phyloP scores from a whole-genome alignment of 2,329 filamentous ascomycete species.

The Fusarium proliferatum region DNA sequence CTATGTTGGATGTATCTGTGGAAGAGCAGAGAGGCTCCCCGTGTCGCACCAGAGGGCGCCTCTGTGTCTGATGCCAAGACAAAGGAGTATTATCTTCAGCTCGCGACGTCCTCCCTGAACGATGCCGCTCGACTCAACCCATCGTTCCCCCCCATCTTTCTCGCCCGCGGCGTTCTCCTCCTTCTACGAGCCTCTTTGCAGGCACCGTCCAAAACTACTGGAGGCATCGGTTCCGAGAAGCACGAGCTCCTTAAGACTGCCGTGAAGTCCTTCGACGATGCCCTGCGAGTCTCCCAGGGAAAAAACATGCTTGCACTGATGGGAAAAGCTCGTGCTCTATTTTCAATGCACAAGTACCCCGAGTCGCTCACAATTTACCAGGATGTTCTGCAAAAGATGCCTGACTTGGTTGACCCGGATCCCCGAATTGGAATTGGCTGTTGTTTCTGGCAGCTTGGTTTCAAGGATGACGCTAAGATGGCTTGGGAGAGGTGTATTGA shows the following conservation, averaged over 20 bases:
- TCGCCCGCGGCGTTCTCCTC: constrained; percentile 89
- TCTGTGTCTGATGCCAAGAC: constrained; percentile 80
- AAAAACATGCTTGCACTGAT: constrained; percentile 93
- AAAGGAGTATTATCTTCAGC: constrained; percentile 92
- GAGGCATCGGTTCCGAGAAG: constrained; percentile 76
- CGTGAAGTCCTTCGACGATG: constrained; percentile 94
- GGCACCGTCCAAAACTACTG: constrained; percentile 75
- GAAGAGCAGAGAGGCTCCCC: constrained; percentile 84
- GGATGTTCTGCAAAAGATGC: constrained; percentile 85
- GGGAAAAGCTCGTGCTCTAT: constrained; percentile 88
- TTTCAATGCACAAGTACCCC: constrained; percentile 85
- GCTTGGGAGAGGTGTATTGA: constrained; percentile 92
- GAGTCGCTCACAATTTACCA: constrained; percentile 90
- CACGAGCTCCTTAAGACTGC: constrained; percentile 85
- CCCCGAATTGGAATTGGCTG: constrained; percentile 95
- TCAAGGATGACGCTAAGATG: constrained; percentile 89
- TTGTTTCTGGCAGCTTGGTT: constrained; percentile 96
- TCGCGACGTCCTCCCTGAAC: constrained; percentile 91
- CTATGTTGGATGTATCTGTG: constrained; percentile 92
- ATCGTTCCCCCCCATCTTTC: constrained; percentile 88
- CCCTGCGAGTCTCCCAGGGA: constrained; percentile 82
- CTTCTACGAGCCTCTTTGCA: constrained; percentile 89
- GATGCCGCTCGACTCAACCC: constrained; percentile 96
- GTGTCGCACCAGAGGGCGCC: constrained; percentile 70
- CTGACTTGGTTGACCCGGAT: constrained; percentile 89